Conservation (phyloP, 495 filamentous ascomycete species). For the Astrothelium macrocarpum region DNA sequence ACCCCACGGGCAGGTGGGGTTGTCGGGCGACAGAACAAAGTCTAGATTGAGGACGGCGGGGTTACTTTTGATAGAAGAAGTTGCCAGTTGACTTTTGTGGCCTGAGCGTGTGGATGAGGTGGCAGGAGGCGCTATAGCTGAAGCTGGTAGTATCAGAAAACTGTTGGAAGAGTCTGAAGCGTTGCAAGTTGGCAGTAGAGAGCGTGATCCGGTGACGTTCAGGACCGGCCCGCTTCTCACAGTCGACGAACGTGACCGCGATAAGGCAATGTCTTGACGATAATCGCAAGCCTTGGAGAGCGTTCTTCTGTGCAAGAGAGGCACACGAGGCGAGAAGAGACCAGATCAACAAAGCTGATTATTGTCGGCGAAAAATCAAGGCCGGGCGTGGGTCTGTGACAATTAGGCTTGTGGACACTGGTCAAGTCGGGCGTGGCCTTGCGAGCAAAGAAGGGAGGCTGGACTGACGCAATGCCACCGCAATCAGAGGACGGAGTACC, state of each 20-base stretch:
- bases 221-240: background rate
- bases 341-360: background rate
- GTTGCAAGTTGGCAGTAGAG: background rate
- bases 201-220: conserved; percentile 3
- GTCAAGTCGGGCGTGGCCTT: background rate
- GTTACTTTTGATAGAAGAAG: background rate
- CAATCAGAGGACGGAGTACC: background rate
- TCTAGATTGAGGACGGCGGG: background rate
- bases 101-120: background rate
- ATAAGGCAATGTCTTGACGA: background rate
- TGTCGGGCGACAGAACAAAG: background rate
- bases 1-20: conserved; percentile 4
- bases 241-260: background rate
- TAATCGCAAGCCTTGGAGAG: background rate
- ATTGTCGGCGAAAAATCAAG: background rate
- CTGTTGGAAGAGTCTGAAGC: background rate
- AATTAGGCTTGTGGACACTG: background rate
- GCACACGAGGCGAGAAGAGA: background rate
- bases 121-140: background rate
- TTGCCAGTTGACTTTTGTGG: background rate
- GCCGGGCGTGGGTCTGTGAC: background rate
- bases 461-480: background rate
- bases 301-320: background rate
- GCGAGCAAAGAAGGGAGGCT: background rate
- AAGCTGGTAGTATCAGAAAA: background rate